Base-by-base conservation (phyloP, 1,139 yeast genomes). In the Zygoascus hellenicus region DNA sequence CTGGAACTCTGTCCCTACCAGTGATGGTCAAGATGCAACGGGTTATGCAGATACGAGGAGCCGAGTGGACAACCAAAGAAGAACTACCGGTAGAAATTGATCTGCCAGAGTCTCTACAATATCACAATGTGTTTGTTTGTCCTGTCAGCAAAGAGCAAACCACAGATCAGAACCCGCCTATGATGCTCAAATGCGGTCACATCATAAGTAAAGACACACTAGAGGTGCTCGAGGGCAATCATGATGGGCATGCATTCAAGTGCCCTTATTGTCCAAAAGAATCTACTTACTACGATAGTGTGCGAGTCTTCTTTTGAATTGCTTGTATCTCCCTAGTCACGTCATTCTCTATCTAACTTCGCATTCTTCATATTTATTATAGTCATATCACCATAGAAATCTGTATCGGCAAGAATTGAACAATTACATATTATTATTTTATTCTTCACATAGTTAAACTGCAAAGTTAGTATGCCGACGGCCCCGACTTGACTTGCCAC, bases 111-210 rank as follows among this genome's bases (percentile, higher is more conserved):
- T 65, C 65, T 30, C 62, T 78, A 43, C 70, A 70, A 43, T 85
- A 80, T 65, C 97, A 89, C 64, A 87, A 95, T 0, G 81, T 89
- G 2, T 89, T 88, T 64, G 89, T 88, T 3, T 89, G 97, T 63
- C 97, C 97, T 0, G 90, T 89, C 1, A 77, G 92, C 6, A 85
- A 87, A 63, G 96, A 88, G 57, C 96, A 90, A 59, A 75, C 86
- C 0, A 79, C 83, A 0, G 63, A 60, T 10, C 66, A 61, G 10
- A 81, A 81, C 55, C 83, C 85, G 2, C 83, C 87, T 1, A 72
- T 73, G 70, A 72, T 80, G 48, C 64, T 81, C 33, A 82, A 83
- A 0, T 82, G 88, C 58, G 80, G 80, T 38, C 88, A 81, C 62
- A 67, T 81, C 11, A 66, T 81, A 6, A 77, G 83, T 0, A 69